A percentile compares a stretch with the other conserved stretches of the same genome.
phyloP scores from a whole-genome alignment of 257 asterid genomes.

The Scutellaria galericulata region DNA sequence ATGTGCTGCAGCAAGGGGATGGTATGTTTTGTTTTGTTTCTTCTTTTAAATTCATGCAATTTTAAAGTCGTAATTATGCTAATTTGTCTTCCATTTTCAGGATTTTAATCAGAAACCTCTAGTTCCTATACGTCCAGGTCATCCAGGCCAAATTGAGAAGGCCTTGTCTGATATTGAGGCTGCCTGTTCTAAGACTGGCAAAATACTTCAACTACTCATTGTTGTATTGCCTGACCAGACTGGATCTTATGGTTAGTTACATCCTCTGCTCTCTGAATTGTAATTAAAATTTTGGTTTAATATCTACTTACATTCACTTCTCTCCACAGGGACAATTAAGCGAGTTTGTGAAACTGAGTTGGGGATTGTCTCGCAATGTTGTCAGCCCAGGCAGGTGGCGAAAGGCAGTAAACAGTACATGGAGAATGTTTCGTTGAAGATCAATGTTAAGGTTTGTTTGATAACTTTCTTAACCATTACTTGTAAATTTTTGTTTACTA shows the following conservation, averaged over 20 bases:
- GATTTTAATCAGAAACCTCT: constrained; percentile 44
- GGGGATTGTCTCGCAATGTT: constrained; percentile 91
- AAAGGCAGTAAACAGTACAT: constrained; percentile 51
- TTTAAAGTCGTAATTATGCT: neutral
- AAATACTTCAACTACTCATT: constrained; percentile 63
- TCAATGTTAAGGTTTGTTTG: constrained; percentile 74
- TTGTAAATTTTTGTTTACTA: neutral
- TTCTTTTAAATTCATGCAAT: neutral
- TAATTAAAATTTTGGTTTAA: neutral
- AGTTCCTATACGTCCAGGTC: constrained; percentile 38
- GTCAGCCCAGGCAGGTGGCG: constrained; percentile 53
- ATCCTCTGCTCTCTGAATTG: neutral
- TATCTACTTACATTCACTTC: constrained; percentile 7
- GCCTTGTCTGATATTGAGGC: constrained; percentile 44
- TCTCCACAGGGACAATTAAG: constrained; percentile 66
- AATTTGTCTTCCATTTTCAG: constrained; percentile 41
- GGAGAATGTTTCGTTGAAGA: constrained; percentile 78
- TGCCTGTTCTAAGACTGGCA: constrained; percentile 27
- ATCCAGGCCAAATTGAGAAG: constrained; percentile 47
- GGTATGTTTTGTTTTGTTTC: constrained; percentile 48
- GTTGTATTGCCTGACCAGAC: constrained; percentile 65
- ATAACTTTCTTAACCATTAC: no score
- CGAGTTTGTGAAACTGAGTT: constrained; percentile 77
- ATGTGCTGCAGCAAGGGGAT: constrained; percentile 82
- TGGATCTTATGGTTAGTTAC: constrained; percentile 72